Evolutionary conservation across 345 rosid species (phyloP).

Genomic region (Excoecaria agallocha): DNA sequence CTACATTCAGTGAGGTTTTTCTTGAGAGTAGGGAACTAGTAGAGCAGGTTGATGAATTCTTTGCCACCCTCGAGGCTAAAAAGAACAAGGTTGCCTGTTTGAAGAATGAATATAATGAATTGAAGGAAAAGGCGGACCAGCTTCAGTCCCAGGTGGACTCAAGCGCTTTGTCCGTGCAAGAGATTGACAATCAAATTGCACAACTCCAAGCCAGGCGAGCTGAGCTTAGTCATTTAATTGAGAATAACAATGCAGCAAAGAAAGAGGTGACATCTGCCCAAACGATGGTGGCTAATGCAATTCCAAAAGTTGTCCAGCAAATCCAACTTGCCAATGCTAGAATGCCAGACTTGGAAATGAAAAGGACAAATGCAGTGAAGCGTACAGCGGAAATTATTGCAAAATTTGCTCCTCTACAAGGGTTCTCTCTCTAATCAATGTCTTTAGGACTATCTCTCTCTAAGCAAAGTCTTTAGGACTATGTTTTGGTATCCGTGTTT

Average conservation of each 20-base stretch:
- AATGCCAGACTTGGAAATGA: conserved; percentile 50
- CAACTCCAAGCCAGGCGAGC: conserved; percentile 45
- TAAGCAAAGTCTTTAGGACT: conserved; percentile 9
- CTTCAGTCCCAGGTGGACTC: conserved; percentile 52
- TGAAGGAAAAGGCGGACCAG: conserved; percentile 46
- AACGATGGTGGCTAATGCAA: conserved; percentile 45
- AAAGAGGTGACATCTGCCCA: conserved; percentile 43
- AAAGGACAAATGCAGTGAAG: conserved; percentile 46
- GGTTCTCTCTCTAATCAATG: conserved; percentile 34
- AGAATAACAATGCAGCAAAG: conserved; percentile 40
- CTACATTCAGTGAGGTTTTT: conserved; percentile 52
- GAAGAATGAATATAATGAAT: conserved; percentile 52
- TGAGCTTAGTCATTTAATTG: conserved; percentile 34
- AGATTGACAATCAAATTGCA: conserved; percentile 54
- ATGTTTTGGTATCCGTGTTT: neutral
- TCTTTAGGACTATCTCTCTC: conserved; percentile 14
- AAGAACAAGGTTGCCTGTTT: conserved; percentile 56
- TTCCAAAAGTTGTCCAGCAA: conserved; percentile 49
- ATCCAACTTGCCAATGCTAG: conserved; percentile 55
- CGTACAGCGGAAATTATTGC: conserved; percentile 51
- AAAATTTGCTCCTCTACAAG: conserved; percentile 54
- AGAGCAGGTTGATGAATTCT: conserved; percentile 41
- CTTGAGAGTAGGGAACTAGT: conserved; percentile 45
- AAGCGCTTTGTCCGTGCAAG: conserved; percentile 36
- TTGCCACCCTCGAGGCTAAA: conserved; percentile 46